Evolutionary conservation across 257 asterid genomes (phyloP), one percentile per base, ranked within the genome.

Genomic region (Nyctanthes arbortristis): DNA sequence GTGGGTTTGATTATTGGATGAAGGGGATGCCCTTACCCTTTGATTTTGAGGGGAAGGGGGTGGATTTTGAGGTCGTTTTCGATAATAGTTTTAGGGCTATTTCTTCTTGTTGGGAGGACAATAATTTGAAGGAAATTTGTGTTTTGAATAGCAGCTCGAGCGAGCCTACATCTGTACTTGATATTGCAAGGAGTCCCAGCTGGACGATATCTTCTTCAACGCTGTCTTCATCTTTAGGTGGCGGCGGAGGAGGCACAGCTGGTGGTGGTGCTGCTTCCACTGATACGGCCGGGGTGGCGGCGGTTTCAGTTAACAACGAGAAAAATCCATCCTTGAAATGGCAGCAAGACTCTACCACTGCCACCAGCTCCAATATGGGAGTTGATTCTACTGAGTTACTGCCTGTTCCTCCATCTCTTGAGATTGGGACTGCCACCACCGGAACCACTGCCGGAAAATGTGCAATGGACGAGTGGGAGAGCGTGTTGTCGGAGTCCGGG

Each of bases 21-120:
- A 87, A 78, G 84, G 86, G 83, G 77, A 78, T 80, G 85, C 91
- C 91, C 91, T 87, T 82, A 63, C 80, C 91, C 82, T 84, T 80
- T 76, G 85, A 81, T 61, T 81, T 78, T 74, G 72, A 84, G 84
- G 85, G 90, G 80, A 79, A 83, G 80, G 91, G 88, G 83, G 84
- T 76, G 73, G 76, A 81, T 39, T 78, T 78, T 4, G 74, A 72
- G 40, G 10, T 27, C 63, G 39, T 71, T 69, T 30, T 67, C 40
- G 49, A 25, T 49, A 49, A 52, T 24, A 52, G 22, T 18, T 49
- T 52, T 22, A 52, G 59, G 59, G 30, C 56, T 55, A 24, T 36
- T 66, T 57, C 43, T 49, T 59, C 69, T 39, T 35, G 34, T 16
- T 13, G 25, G 3, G 25, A 4, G 59, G 4, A 16, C 13, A 29